Conservation (phyloP, 805 yeast genomes). For the Starmerella etchellsii region DNA sequence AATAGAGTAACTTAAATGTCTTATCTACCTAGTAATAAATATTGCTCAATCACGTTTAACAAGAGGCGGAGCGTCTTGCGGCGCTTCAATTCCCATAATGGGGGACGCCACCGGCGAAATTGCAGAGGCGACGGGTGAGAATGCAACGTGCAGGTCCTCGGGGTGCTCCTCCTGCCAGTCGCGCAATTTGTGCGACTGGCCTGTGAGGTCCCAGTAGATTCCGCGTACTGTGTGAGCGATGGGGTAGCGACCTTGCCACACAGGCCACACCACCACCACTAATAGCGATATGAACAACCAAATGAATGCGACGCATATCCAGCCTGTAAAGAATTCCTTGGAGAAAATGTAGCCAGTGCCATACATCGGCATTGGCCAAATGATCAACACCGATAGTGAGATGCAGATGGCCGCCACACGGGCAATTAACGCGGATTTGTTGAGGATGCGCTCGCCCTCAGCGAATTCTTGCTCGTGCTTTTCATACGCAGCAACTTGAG, state of each 20-base stretch:
- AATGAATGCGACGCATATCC: conserved; percentile 70
- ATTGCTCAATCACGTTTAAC: conserved; percentile 5
- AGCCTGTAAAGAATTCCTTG: conserved; percentile 69
- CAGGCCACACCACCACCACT: conserved; percentile 54
- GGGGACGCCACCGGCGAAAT: too few species aligned
- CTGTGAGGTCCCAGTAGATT: conserved; percentile 72
- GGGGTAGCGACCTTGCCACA: conserved; percentile 61
- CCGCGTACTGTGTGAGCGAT: conserved; percentile 57
- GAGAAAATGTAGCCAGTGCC: conserved; percentile 68
- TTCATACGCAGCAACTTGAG: conserved; percentile 6
- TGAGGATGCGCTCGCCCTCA: conserved; percentile 41
- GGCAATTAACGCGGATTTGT: conserved; percentile 49
- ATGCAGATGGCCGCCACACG: conserved; percentile 46
- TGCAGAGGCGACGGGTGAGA: conserved; percentile 14
- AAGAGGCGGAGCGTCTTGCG: background rate
- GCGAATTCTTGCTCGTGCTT: conserved; percentile 15
- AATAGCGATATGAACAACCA: conserved; percentile 51
- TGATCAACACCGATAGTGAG: conserved; percentile 49
- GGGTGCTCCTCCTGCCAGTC: conserved; percentile 69
- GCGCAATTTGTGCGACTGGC: conserved; percentile 57
- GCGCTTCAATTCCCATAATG: background rate
- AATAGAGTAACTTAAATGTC: too few species aligned
- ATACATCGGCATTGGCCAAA: conserved; percentile 95
- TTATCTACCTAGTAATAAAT: too few species aligned
- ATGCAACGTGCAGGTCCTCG: conserved; percentile 44